Evolutionary conservation across 768 basidiomycete genomes (phyloP), one percentile per base, ranked within the genome.

Genomic region (Pulveroboletus sp.): DNA sequence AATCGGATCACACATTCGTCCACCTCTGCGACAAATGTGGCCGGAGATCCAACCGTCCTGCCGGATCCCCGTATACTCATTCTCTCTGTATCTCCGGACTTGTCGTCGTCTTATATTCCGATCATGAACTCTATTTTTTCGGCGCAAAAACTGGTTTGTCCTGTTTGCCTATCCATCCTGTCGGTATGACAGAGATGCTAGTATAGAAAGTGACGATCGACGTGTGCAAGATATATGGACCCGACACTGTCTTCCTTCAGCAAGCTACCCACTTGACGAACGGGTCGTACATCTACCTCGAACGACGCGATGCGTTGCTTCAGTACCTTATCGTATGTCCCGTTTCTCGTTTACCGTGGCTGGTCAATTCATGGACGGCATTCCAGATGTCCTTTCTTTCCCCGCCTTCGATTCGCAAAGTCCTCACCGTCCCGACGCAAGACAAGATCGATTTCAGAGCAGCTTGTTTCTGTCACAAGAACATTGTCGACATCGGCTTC

Each of bases 91-190:
- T 95, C 94, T 10, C 90, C 91, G 14, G 89, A 95, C 69, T 76
- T 86, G 27, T 86, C 89, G 8, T 78, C 84, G 8, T 91, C 93
- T 9, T 99, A 99, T 69, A 95, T 98, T 43, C 91, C 95, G 24
- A 84, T 98, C 65, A 99, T 99, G 96, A 98, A 98, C 66, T 86
- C 93, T 47, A 98, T 98, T 43, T 99, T 99, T 71, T 93, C 94
- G 15, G 96, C 96, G 5, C 96, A 99, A 69, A 99, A 99, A 73
- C 76, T 93, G 57, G 95, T 90, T 55, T 58, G 85, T 69, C 44
- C 17, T 6, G 6, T 18, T 49, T 37, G 27, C 45, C 21, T 31
- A 47, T 40, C 37, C 35, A 10, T 18, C 28, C 30, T 17, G 14
- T 5, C 17, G 32, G 46, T 14, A 2, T 50, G 47, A 79, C 80